Conservation (phyloP, 2,329 filamentous ascomycete species). For the Botrytis sinoallii region DNA sequence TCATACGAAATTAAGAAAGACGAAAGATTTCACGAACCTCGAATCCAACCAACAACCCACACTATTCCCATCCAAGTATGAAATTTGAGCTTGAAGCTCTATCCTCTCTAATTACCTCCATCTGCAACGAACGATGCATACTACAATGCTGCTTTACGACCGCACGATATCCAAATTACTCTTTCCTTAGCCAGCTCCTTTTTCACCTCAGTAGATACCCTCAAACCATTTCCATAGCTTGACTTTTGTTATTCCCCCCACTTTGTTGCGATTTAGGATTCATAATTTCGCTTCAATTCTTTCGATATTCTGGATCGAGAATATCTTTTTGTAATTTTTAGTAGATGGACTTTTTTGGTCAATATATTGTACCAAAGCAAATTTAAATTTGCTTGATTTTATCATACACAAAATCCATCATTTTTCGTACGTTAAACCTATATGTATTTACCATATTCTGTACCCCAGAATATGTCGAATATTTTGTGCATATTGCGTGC, state of each 20-base stretch:
- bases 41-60: background rate
- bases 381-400: background rate
- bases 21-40: background rate
- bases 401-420: background rate
- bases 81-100: background rate
- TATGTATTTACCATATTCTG: background rate
- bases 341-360: background rate
- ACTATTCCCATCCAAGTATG: background rate
- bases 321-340: background rate
- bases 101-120: background rate
- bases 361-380: background rate
- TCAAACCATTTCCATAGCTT: background rate
- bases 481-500: conserved; percentile 14
- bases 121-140: background rate
- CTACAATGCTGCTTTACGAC: background rate
- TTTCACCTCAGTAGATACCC: background rate
- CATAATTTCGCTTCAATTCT: background rate
- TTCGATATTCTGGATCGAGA: background rate
- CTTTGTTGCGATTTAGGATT: background rate
- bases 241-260: background rate
- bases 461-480: conserved; percentile 11
- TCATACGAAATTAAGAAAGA: background rate
- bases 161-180: background rate
- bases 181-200: background rate
- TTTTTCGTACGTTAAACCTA: background rate